These are phyloP conservation scores for Westerdykella sp. DNA, from an alignment of 2,329 filamentous ascomycete species.

Conservation along the genomic window DNA sequence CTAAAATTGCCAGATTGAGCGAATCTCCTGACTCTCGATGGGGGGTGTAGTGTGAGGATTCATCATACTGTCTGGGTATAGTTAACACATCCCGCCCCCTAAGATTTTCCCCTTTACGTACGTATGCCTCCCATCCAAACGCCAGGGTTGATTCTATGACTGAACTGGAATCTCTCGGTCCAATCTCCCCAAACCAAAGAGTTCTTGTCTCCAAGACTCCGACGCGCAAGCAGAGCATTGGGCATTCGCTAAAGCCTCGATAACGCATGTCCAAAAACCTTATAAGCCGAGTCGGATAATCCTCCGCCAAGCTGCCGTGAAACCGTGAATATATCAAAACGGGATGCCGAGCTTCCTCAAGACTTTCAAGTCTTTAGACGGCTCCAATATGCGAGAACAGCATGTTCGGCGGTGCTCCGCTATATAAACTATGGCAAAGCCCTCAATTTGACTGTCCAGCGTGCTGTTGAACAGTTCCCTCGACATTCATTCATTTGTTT, in stretches of 20 bases:
- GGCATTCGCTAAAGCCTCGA: not conserved
- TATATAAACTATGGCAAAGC: not conserved
- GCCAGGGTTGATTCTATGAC: no score
- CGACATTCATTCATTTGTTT: slow-evolving; percentile 9
- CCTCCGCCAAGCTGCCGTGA: not conserved
- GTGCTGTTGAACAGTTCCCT: slow-evolving; percentile 22
- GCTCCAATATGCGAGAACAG: not conserved
- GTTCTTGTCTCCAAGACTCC: no score
- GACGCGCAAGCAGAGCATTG: no score
- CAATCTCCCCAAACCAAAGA: no score
- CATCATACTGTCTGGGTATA: no score
- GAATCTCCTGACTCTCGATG: no score
- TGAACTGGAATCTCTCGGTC: no score
- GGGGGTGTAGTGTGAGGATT: no score
- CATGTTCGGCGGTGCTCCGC: not conserved
- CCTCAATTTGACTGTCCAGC: not conserved
- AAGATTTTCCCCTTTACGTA: no score
- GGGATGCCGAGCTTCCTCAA: not conserved
- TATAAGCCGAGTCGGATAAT: not conserved
- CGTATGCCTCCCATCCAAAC: no score
- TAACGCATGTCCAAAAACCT: not conserved
- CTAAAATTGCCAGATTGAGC: no score
- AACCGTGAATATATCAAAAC: not conserved
- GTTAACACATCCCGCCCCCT: no score
- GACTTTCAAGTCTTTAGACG: not conserved